Percentiles rank a stretch among this genome's conserved stretches.
phyloP scores from a whole-genome alignment of 2,329 filamentous ascomycete genomes.

The Colletotrichum simmondsii region DNA sequence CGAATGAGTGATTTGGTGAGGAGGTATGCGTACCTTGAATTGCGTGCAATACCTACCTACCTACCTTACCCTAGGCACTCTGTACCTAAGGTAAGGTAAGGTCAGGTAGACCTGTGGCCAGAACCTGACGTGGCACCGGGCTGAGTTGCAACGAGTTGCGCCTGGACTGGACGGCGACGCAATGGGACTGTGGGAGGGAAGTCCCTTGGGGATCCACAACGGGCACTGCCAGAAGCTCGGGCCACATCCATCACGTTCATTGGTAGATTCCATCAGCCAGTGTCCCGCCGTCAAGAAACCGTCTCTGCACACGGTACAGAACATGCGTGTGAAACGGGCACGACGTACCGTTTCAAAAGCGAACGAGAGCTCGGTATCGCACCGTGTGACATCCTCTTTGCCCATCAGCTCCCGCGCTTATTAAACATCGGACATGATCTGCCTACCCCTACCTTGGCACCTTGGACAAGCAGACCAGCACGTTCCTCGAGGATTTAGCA shows the following conservation, averaged over 20 bases:
- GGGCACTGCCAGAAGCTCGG: constrained; percentile 29
- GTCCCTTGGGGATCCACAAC: constrained; percentile 29
- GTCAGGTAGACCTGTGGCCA: constrained; percentile 1
- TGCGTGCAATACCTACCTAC: too few relatives aligned
- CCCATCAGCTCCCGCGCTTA: not conserved
- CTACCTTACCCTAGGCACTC: too few relatives aligned
- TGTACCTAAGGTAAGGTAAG: too few relatives aligned
- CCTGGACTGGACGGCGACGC: too few relatives aligned
- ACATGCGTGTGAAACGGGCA: too few relatives aligned
- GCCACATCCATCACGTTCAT: not conserved
- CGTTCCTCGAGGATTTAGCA: not conserved
- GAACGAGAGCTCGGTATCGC: not conserved
- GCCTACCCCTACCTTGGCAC: not conserved
- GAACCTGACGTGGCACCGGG: constrained; percentile 35
- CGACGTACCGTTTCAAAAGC: not conserved
- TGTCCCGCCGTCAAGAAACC: not conserved
- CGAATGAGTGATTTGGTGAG: not conserved
- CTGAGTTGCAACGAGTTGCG: constrained; percentile 15
- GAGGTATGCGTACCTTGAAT: too few relatives aligned
- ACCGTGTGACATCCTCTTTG: not conserved
- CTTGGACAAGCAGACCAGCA: not conserved
- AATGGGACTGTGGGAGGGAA: not conserved
- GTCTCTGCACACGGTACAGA: not conserved
- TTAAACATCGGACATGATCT: not conserved
- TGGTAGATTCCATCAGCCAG: not conserved